phyloP scores from a whole-genome alignment of 768 basidiomycete genomes.

The Boletus edulis region DNA sequence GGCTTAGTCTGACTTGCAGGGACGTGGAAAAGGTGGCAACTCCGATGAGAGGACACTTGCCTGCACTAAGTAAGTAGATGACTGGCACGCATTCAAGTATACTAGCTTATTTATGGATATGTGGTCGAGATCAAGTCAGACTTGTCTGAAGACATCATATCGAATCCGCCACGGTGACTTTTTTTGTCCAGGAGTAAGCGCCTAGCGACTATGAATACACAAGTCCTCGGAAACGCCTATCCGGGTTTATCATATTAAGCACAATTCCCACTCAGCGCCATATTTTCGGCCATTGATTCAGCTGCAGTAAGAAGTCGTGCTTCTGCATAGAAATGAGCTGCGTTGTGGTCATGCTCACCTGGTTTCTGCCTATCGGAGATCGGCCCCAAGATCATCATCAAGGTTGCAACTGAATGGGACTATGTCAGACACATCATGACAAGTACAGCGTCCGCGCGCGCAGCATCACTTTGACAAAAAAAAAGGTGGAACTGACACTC shows the following conservation, averaged over 20 bases:
- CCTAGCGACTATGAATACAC: background rate
- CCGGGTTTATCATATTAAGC: background rate
- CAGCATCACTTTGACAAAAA: background rate
- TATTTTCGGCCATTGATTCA: background rate
- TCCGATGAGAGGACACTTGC: background rate
- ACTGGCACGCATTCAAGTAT: background rate
- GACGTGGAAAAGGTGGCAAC: constrained; percentile 64
- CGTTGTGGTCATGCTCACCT: background rate
- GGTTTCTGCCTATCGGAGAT: background rate
- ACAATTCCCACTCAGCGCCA: background rate
- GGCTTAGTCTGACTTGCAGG: constrained; percentile 86
- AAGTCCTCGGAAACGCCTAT: constrained; percentile 1
- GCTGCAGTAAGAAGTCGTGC: background rate
- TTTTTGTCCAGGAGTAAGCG: background rate
- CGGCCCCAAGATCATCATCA: background rate
- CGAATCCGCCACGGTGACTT: background rate
- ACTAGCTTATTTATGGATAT: background rate
- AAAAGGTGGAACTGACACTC: background rate
- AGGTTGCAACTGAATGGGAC: background rate
- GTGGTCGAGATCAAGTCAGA: too few relatives aligned
- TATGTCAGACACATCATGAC: background rate
- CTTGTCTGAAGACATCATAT: too few relatives aligned
- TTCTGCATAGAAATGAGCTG: background rate
- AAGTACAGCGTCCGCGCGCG: too few relatives aligned
- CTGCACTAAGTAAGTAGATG: background rate